phyloP scores from a whole-genome alignment of 495 filamentous ascomycete species.

The Podospora pseudopauciseta region DNA sequence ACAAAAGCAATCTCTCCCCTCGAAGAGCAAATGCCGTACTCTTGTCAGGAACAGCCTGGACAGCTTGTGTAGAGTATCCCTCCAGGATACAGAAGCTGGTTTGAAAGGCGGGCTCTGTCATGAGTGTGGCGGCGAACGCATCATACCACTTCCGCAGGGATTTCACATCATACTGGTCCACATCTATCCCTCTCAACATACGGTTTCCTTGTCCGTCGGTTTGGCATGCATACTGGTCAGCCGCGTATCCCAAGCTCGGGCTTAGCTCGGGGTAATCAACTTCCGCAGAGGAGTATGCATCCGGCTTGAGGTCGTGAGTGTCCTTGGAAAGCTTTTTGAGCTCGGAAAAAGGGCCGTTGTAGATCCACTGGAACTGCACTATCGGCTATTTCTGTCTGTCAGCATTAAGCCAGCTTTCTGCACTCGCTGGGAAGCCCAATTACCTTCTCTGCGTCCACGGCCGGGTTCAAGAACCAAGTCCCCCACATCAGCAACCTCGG shows the following conservation, averaged over 20 bases:
- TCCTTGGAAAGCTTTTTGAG: background rate
- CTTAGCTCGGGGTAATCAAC: background rate
- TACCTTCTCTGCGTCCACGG: conserved; percentile 38
- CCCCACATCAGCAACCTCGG: conserved; percentile 43
- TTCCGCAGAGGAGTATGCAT: background rate
- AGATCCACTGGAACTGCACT: background rate
- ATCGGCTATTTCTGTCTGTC: background rate
- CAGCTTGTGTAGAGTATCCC: conserved; percentile 46
- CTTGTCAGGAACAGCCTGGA: conserved; percentile 35
- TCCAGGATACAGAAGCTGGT: conserved; percentile 51
- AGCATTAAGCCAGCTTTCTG: background rate
- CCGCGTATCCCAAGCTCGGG: background rate
- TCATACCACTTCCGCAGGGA: conserved; percentile 43
- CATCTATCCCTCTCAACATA: conserved; percentile 34
- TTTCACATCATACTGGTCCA: conserved; percentile 40
- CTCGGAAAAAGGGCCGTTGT: background rate
- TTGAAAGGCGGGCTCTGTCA: conserved; percentile 21
- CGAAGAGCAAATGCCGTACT: conserved; percentile 47
- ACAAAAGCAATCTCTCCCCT: conserved; percentile 37
- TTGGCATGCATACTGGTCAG: background rate
- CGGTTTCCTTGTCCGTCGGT: background rate
- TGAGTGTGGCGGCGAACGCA: conserved; percentile 33
- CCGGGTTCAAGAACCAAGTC: conserved; percentile 39
- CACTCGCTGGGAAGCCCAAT: background rate
- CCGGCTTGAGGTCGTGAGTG: background rate